phyloP scores from a whole-genome alignment of 2,329 filamentous ascomycete genomes.

The Ophiostoma novo-ulmi region DNA sequence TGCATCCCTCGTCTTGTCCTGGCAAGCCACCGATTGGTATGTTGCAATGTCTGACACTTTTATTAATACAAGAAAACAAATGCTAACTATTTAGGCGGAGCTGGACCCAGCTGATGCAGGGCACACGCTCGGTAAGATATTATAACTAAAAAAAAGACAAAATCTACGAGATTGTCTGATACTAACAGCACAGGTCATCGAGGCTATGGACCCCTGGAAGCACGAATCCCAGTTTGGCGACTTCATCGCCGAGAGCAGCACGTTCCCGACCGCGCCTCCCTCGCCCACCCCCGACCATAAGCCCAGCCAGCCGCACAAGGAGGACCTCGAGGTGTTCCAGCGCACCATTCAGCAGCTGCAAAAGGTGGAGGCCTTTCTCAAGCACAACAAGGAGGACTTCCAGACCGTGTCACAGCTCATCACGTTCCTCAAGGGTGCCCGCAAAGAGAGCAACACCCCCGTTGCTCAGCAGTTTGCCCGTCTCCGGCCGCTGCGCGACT shows the following conservation, averaged over 20 bases:
- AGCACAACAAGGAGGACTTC: conserved; percentile 63
- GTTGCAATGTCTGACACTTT: neutral
- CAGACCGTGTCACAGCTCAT: conserved; percentile 65
- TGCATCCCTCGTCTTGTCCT: conserved; percentile 84
- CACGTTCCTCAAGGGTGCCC: conserved; percentile 66
- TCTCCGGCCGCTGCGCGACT: conserved; percentile 79
- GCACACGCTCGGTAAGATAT: conserved; percentile 61
- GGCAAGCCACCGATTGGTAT: conserved; percentile 96
- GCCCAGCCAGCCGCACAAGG: conserved; percentile 59
- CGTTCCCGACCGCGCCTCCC: conserved; percentile 61
- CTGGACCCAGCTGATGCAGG: conserved; percentile 90
- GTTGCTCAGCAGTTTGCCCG: conserved; percentile 83
- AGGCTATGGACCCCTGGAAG: conserved; percentile 87
- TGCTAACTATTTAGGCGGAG: conserved; percentile 58
- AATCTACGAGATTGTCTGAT: conserved; percentile 33
- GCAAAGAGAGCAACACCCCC: conserved; percentile 63
- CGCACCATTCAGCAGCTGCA: conserved; percentile 62
- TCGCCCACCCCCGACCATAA: conserved; percentile 59
- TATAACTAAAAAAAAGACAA: neutral
- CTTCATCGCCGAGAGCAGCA: conserved; percentile 74
- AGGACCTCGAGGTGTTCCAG: conserved; percentile 65
- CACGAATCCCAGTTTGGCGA: conserved; percentile 81
- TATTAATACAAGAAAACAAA: neutral
- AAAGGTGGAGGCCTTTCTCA: conserved; percentile 62
- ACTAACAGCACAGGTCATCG: conserved; percentile 54